Conservation (phyloP, 139 green algal species). For the Zygnema cylindricum region DNA sequence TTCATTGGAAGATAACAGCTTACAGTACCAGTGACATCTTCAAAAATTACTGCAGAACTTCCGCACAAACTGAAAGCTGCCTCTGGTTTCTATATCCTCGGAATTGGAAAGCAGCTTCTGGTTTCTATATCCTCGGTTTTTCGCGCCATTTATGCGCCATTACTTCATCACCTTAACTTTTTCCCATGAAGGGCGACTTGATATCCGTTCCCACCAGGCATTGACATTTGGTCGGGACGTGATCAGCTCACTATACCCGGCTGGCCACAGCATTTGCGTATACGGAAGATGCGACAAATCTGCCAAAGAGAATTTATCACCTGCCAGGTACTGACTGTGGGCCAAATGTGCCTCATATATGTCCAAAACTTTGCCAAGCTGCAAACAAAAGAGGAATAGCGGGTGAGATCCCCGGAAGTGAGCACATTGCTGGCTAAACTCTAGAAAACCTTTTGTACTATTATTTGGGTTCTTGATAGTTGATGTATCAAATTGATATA, state of each 20-base stretch:
- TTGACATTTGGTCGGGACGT: conserved; percentile 40
- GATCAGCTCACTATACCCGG: conserved; percentile 30
- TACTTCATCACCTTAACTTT: conserved; percentile 21
- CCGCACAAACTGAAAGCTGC: too few relatives aligned
- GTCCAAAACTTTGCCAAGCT: conserved; percentile 55
- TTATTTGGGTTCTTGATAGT: too few relatives aligned
- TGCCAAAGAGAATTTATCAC: conserved; percentile 47
- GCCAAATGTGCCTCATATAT: conserved; percentile 57
- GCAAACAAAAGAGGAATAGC: background rate
- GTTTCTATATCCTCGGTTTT: too few relatives aligned
- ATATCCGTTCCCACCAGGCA: conserved; percentile 60
- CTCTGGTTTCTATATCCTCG: too few relatives aligned
- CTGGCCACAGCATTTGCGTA: conserved; percentile 40
- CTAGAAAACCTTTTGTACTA: too few relatives aligned
- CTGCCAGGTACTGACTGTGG: conserved; percentile 57
- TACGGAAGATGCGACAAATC: conserved; percentile 59
- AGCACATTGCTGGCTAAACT: too few relatives aligned
- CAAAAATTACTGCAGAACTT: too few relatives aligned
- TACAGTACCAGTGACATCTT: too few relatives aligned
- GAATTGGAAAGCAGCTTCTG: too few relatives aligned
- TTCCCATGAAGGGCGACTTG: conserved; percentile 50
- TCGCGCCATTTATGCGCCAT: background rate
- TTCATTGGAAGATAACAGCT: too few relatives aligned
- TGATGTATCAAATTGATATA: too few relatives aligned
- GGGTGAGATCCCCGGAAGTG: too few relatives aligned